Evolutionary conservation across 1,139 yeast genomes (phyloP), one percentile per base, ranked within the genome.

Genomic region (Entelexis paramagnoliae): DNA sequence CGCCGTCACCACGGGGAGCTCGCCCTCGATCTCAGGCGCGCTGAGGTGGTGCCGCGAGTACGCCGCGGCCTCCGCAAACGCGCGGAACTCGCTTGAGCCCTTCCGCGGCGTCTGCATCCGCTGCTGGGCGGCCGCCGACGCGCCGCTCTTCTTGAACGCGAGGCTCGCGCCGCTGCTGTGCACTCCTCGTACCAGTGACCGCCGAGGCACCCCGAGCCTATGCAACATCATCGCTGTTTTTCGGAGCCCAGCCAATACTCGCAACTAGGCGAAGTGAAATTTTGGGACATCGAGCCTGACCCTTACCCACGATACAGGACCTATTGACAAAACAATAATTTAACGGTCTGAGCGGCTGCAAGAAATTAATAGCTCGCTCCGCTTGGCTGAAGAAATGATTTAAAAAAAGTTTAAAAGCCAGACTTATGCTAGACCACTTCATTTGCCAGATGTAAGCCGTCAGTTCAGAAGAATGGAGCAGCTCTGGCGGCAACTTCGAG

Each of bases 21-120:
- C 29, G 26, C 40, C 38, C 35, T 43, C 41, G 2, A 63, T 53
- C 29, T 55, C 58, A 7, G 61, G 62, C n/a, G 67, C 67, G 10
- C 40, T 41, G 29, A 53, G 51, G 13, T 59, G 58, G 41, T 54
- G 51, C 39, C 56, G 53, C 9, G 66, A 61, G 55, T 65, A 62
- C 1, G 69, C 63, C 4, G 68, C 67, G 2, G 69, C 66, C 42
- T 58, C 52, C 46, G 59, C 55, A 55, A 62, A 66, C 53, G 57
- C 59, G 24, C 64, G 57, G 51, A 55, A 62, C 54, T 68, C 66
- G 11, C 68, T 68, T 24, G 56, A 55, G 14, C 59, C 55, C 46
- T 60, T 59, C 44, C 61, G 60, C 14, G 70, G 70, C 1, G 68
- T 64, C 61, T 62, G 33, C 59, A 56, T 45, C 58, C 63, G 59